Evolutionary conservation across 2,329 filamentous ascomycete genomes (phyloP), one percentile per base, ranked within the genome.

Genomic region (Emergomyces orientalis): DNA sequence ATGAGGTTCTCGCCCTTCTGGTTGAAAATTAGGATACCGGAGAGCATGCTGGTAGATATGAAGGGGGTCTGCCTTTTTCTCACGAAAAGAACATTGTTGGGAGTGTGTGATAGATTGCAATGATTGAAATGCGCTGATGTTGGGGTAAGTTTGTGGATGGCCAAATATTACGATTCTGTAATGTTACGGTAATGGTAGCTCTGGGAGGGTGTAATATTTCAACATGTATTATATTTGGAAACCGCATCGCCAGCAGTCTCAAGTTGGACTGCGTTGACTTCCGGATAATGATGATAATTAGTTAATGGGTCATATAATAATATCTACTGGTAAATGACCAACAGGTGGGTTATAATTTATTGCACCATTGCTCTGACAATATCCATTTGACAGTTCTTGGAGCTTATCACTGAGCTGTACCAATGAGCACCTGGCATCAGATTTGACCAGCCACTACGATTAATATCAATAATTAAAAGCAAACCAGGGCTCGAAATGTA

Each of bases 1-100:
- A 99, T 99, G 74, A 99, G 90, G 79, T 99, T 97, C 81, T 99
- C 94, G 79, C 94, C 94, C 80, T 99, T 99, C 77, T 99, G 94
- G 71, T 99, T 99, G 84, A 99, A 99, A 70, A 99, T 88, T 69
- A 99, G 86, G 73, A 99, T 93, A 64, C 94, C 94, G 70, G 93
- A 97, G 70, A 99, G 83, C 95, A 99, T 62, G 43, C 7, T 62
- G 17, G 13, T 19, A n/a, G n/a, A 32, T 45, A 22, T 47, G 45
- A 30, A 13, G 25, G 25, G 45, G 19, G 27, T 25, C 32, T 37
- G 43, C n/a, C 19, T 17, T 25, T n/a, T 25, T 8, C 25, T 60
- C 32, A 27, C 17, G 22, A 27, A 37, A 52, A 19, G 45, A 25
- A 6, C 59, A 60, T 60, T 39, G 45, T 51, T 34, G 22, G 56